phyloP scores from a whole-genome alignment of 1,284 basidiomycete species.

The Ustilago esculenta region DNA sequence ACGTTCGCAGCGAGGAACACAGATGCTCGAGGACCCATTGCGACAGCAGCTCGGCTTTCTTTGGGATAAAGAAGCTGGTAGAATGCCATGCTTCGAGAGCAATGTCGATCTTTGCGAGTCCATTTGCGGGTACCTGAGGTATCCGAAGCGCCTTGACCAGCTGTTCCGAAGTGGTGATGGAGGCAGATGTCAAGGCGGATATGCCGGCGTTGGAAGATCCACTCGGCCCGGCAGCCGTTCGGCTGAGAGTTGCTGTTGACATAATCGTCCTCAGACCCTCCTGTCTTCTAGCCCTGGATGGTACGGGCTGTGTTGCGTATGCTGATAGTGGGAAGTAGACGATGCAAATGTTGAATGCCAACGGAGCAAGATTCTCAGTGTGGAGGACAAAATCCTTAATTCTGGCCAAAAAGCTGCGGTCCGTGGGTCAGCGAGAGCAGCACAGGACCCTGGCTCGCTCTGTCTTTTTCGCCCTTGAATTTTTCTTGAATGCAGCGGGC shows the following conservation, averaged over 20 bases:
- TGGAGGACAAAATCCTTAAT: slow-evolving; percentile 20
- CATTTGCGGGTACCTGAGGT: slow-evolving; percentile 20
- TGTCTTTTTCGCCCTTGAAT: slow-evolving; percentile 1
- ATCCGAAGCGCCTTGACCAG: slow-evolving; percentile 54
- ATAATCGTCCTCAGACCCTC: background rate
- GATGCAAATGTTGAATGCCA: no score
- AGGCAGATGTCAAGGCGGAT: slow-evolving; percentile 28
- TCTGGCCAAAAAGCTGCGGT: slow-evolving; percentile 11
- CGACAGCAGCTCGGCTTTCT: slow-evolving; percentile 52
- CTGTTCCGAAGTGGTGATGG: slow-evolving; percentile 56
- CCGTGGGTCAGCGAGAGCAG: background rate
- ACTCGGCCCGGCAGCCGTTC: slow-evolving; percentile 4
- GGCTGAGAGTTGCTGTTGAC: slow-evolving; percentile 6
- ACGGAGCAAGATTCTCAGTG: slow-evolving; percentile 2
- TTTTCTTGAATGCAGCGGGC: background rate
- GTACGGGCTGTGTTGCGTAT: no score
- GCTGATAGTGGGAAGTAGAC: no score
- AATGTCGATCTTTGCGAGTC: slow-evolving; percentile 34
- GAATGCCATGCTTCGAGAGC: slow-evolving; percentile 38
- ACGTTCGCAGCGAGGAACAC: slow-evolving; percentile 18
- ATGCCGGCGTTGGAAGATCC: background rate
- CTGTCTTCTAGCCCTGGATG: background rate
- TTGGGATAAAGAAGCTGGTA: slow-evolving; percentile 36
- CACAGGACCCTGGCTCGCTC: background rate
- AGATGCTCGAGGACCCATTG: slow-evolving; percentile 49